These are phyloP conservation scores for Jackrogersella minutella DNA, from an alignment of 495 filamentous ascomycete genomes.

Conservation along the genomic window DNA sequence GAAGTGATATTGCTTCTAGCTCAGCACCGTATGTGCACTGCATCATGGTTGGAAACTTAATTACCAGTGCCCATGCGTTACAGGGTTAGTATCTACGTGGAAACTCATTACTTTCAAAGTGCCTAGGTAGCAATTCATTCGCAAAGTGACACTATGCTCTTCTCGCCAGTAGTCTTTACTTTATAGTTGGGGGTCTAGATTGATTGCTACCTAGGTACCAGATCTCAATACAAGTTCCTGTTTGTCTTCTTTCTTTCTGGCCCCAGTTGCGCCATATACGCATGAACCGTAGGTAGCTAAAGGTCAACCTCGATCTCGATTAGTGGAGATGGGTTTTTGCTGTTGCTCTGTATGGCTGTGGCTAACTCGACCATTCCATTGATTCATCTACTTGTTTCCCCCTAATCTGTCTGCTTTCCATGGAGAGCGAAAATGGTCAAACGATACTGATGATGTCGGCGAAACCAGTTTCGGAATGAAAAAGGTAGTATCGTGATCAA, in stretches of 20 bases:
- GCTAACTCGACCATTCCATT: no score
- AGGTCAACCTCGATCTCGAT: conserved; percentile 6
- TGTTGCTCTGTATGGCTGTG: conserved; percentile 9
- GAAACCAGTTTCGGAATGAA: not conserved
- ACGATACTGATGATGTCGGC: not conserved
- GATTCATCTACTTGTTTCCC: not conserved
- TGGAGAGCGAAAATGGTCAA: not conserved
- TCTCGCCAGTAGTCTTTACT: conserved; percentile 7
- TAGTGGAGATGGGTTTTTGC: conserved; percentile 13
- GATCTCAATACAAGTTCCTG: conserved; percentile 17
- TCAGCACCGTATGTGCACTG: no score
- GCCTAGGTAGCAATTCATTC: not conserved
- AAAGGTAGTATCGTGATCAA: conserved; percentile 15
- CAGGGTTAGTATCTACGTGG: no score
- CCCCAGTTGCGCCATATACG: conserved; percentile 11
- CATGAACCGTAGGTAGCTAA: no score
- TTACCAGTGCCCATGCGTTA: no score
- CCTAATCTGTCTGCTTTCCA: conserved; percentile 1
- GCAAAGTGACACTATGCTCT: not conserved
- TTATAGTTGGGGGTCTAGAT: conserved; percentile 23
- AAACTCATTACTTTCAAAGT: no score
- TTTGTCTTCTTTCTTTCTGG: conserved; percentile 4
- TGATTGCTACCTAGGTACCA: conserved; percentile 30
- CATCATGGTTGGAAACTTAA: no score
- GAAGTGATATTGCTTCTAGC: no score